Evolutionary conservation across 2,329 filamentous ascomycete genomes (phyloP), one percentile per base, ranked within the genome.

Genomic region (Paecilomyces dactylethromorphus): DNA sequence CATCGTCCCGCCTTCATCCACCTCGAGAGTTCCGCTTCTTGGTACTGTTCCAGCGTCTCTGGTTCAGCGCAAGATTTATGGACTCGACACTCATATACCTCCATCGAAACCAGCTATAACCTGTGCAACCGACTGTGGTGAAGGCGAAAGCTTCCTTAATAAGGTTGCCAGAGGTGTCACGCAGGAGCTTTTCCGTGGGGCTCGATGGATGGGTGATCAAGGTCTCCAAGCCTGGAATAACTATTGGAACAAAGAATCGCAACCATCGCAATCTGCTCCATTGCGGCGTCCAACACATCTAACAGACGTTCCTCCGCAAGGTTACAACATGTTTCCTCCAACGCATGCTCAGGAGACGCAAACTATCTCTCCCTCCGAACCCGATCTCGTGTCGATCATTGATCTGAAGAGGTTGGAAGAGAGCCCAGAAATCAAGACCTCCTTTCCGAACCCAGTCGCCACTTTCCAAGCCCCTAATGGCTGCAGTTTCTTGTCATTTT

Each of bases 141-240:
- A 80, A 49, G 76, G 74, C 1, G 78, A 79, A 62, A 79, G 78
- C 52, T 67, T 81, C 31, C 68, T 81, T 5, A 76, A 79, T 60
- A 78, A 78, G 60, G 71, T 80, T 18, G 77, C 78, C 29, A 69
- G 78, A 62, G 79, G 78, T 35, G 76, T 80, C n/a, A 75, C 79
- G 5, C 79, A 81, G 62, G 79, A 80, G 64, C 67, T 80, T 26
- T 72, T 80, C 32, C 76, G 74, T 64, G 77, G 78, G 26, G 79
- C 78, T 35, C 75, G 75, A 61, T 81, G 78, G 77, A 76, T 80
- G 66, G 77, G 78, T 52, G 78, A 79, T 56, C 78, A 80, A 63
- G 78, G 78, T 18, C 64, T 79, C 54, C 78, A 80, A 60, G 77
- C 76, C 5, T 81, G 79, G 79, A 78, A 79, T 59, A 79, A 69